phyloP scores from a whole-genome alignment of 2,329 filamentous ascomycete species.

The Colletotrichum sp. region DNA sequence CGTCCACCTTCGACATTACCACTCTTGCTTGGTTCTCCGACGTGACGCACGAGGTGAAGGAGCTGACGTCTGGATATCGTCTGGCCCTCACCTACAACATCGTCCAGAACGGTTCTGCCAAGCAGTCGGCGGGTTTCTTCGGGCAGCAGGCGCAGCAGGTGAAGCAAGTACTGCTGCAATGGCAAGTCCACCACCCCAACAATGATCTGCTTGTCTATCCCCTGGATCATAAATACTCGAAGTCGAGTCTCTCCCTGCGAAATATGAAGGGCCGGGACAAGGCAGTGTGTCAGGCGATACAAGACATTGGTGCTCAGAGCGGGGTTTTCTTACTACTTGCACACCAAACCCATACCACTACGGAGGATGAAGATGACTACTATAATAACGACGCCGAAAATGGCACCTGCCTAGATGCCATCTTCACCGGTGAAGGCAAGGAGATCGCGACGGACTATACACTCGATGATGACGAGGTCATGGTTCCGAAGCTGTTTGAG shows the following conservation, averaged over 20 bases:
- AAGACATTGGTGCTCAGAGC: neutral
- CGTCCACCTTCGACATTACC: slow-evolving; percentile 33
- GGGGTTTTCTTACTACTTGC: slow-evolving; percentile 13
- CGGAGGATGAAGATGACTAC: neutral
- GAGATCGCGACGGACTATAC: neutral
- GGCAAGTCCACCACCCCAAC: neutral
- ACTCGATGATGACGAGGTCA: neutral
- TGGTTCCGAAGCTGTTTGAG: neutral
- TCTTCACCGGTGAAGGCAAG: neutral
- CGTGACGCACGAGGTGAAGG: slow-evolving; percentile 50
- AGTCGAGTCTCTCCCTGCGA: neutral
- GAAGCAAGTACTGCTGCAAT: slow-evolving; percentile 17
- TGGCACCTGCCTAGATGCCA: neutral
- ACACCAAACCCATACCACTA: slow-evolving; percentile 15
- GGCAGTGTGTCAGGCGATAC: neutral
- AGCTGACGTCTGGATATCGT: slow-evolving; percentile 46
- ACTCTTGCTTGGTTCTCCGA: slow-evolving; percentile 51
- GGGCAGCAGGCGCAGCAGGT: slow-evolving; percentile 12
- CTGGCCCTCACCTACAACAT: slow-evolving; percentile 56
- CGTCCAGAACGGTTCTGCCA: slow-evolving; percentile 28
- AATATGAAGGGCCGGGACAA: neutral
- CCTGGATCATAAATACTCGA: neutral
- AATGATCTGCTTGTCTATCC: neutral
- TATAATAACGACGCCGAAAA: neutral
- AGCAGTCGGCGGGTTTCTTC: slow-evolving; percentile 20